A percentile compares a stretch with the other conserved stretches of the same genome.
These are phyloP conservation scores for Pulveroboletus sp. DNA, from an alignment of 768 basidiomycete species.

Conservation along the genomic window DNA sequence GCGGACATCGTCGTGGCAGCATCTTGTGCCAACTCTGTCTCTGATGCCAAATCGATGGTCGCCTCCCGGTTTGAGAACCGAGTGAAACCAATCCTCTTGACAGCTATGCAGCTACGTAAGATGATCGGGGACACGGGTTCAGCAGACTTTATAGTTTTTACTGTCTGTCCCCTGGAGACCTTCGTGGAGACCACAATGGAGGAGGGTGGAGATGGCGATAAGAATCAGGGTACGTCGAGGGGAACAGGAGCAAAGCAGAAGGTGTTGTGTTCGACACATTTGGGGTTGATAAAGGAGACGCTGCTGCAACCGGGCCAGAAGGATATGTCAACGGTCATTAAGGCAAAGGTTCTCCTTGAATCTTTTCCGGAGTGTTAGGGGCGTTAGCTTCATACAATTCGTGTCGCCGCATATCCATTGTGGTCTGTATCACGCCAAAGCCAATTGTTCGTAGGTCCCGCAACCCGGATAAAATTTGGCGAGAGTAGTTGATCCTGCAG, in stretches of 20 bases:
- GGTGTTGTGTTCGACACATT: conserved; percentile 10
- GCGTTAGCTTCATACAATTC: too few species aligned
- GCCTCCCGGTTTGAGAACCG: conserved; percentile 1
- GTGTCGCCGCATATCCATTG: too few species aligned
- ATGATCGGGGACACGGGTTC: too few species aligned
- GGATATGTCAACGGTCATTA: neutral
- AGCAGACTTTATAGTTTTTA: conserved; percentile 7
- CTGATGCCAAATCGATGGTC: neutral
- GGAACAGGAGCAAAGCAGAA: neutral
- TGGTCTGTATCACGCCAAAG: too few species aligned
- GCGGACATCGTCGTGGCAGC: too few species aligned
- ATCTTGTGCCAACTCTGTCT: too few species aligned
- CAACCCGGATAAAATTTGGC: too few species aligned
- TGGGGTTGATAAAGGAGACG: conserved; percentile 14
- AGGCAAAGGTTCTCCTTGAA: too few species aligned
- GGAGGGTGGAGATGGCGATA: conserved; percentile 1
- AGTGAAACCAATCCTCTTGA: conserved; percentile 2
- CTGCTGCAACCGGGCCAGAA: neutral
- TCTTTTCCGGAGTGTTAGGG: conserved; percentile 4
- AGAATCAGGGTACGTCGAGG: neutral
- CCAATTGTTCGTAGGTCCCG: too few species aligned
- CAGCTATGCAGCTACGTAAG: conserved; percentile 1
- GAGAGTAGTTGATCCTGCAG: too few species aligned
- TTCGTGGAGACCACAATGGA: conserved; percentile 15
- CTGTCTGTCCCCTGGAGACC: neutral